phyloP scores from a whole-genome alignment of 768 basidiomycete species.

The Sporobolomyces pararoseus region DNA sequence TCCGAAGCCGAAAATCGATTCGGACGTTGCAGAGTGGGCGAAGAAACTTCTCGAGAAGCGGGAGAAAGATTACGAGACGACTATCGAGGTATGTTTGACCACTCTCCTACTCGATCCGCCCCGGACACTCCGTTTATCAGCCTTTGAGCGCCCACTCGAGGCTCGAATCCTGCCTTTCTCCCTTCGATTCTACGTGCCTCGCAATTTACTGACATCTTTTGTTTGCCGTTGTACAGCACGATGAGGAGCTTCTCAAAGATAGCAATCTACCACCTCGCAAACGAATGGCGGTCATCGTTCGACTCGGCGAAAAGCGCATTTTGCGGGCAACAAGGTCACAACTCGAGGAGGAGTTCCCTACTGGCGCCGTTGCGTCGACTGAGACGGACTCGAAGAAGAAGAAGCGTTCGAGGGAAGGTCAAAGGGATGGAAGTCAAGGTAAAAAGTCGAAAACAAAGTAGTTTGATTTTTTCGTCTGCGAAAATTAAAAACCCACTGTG shows the following conservation, averaged over 20 bases:
- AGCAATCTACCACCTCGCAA: constrained; percentile 48
- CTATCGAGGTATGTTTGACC: constrained; percentile 58
- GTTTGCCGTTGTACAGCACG: constrained; percentile 49
- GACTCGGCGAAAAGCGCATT: constrained; percentile 75
- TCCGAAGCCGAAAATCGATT: constrained; percentile 67
- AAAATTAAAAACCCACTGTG: too few species aligned
- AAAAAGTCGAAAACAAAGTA: constrained; percentile 9
- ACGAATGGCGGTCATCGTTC: constrained; percentile 65
- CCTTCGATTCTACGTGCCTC: too few species aligned
- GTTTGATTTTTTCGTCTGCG: background rate
- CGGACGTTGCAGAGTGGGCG: constrained; percentile 55
- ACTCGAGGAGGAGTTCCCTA: constrained; percentile 19
- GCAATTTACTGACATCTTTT: background rate
- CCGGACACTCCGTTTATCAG: background rate
- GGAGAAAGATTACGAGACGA: constrained; percentile 59
- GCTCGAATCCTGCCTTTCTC: too few species aligned
- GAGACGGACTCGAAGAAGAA: constrained; percentile 6
- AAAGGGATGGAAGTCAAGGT: background rate
- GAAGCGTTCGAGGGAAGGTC: constrained; percentile 19
- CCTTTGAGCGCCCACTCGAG: background rate
- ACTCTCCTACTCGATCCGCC: background rate
- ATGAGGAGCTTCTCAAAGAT: constrained; percentile 52
- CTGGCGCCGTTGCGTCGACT: background rate
- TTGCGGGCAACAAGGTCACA: constrained; percentile 50
- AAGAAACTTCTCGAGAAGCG: constrained; percentile 57